Conservation (phyloP, 1,284 basidiomycete genomes). For the Dichomitus squalens region DNA sequence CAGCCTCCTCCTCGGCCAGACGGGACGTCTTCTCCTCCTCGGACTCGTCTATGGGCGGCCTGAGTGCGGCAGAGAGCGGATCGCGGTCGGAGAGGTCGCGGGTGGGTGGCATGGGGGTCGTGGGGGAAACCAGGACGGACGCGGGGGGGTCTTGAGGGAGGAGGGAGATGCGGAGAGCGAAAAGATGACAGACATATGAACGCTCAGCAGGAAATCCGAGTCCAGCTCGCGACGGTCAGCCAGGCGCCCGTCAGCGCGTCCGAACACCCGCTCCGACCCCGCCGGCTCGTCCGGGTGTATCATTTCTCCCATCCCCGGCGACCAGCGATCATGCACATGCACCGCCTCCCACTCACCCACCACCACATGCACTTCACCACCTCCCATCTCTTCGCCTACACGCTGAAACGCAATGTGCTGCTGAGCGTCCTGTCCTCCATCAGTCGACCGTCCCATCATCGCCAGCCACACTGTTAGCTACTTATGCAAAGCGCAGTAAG, state of each 20-base stretch:
- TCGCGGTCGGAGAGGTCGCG: conserved; percentile 50
- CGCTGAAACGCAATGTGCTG: neutral
- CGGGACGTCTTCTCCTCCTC: conserved; percentile 53
- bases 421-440: too few species aligned
- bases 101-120: conserved; percentile 51
- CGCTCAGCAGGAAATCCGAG: conserved; percentile 17
- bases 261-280: conserved; percentile 4
- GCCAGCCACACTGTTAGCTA: too few species aligned
- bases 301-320: conserved; percentile 7
- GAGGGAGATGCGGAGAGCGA: conserved; percentile 30
- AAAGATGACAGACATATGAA: conserved; percentile 29
- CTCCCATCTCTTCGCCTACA: neutral
- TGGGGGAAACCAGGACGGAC: conserved; percentile 21
- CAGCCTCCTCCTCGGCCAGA: conserved; percentile 61
- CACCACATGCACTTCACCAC: neutral
- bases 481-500: too few species aligned
- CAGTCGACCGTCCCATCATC: too few species aligned
- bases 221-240: conserved; percentile 1
- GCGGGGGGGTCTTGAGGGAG: conserved; percentile 7
- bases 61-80: conserved; percentile 64
- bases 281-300: conserved; percentile 6
- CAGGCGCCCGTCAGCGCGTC: conserved; percentile 5
- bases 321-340: neutral
- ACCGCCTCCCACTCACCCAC: neutral
- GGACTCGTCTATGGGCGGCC: conserved; percentile 64